Percentiles rank a stretch among this genome's conserved stretches.
phyloP scores from a whole-genome alignment of 495 filamentous ascomycete genomes.

The Tuber umbilicatum region DNA sequence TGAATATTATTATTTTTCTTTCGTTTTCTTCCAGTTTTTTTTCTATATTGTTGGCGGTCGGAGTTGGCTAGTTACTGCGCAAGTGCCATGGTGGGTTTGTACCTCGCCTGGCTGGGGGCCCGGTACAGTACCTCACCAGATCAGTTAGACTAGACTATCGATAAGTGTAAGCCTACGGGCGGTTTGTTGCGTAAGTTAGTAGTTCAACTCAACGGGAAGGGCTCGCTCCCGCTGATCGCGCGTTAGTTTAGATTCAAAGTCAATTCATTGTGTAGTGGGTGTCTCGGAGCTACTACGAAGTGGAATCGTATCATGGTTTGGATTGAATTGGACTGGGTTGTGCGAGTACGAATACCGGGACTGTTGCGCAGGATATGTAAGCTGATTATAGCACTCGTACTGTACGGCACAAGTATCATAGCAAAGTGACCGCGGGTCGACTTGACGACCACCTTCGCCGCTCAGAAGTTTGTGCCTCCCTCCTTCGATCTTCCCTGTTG shows the following conservation, averaged over 20 bases:
- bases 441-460: not conserved
- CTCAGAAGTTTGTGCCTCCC: not conserved
- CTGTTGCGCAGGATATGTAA: not conserved
- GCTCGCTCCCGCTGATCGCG: not conserved
- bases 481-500: not conserved
- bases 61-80: not conserved
- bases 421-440: too few relatives aligned
- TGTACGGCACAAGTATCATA: too few relatives aligned
- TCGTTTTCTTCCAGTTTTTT: not conserved
- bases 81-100: not conserved
- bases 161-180: not conserved
- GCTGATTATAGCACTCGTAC: not conserved
- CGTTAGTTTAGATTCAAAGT: not conserved
- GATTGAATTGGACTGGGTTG: not conserved
- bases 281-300: not conserved
- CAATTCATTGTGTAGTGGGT: not conserved
- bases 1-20: not conserved
- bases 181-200: not conserved
- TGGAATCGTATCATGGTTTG: not conserved
- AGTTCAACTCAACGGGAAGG: not conserved
- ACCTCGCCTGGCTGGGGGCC: not conserved
- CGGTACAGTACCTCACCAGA: too few relatives aligned
- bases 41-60: not conserved
- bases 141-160: not conserved
- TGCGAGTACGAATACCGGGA: not conserved